Conservation (phyloP, 73 alveolate species). For the Paramecium sonneborni region DNA sequence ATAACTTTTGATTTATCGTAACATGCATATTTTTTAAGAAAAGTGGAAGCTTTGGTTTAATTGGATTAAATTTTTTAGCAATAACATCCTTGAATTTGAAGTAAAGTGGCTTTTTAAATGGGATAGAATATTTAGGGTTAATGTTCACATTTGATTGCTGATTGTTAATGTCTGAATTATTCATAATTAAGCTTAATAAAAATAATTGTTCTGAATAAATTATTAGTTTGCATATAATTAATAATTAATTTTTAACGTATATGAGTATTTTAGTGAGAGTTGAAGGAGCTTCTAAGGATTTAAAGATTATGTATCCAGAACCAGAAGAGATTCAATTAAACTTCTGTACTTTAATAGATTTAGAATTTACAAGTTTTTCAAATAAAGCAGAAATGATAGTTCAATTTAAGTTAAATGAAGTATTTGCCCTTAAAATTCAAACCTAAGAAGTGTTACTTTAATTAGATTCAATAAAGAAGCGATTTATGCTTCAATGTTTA, state of each 20-base stretch:
- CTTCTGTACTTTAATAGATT: conserved; percentile 16
- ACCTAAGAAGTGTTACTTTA: neutral
- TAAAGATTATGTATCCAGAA: neutral
- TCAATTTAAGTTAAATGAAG: neutral
- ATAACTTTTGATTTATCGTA: neutral
- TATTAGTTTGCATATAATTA: neutral
- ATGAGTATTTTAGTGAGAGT: conserved; percentile 26
- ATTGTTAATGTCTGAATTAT: neutral
- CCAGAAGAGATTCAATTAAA: conserved; percentile 12
- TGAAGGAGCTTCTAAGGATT: conserved; percentile 8
- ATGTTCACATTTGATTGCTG: neutral
- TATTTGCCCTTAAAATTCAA: conserved; percentile 5
- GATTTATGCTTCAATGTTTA: conserved; percentile 16
- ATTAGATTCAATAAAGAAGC: neutral
- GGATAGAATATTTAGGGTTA: neutral
- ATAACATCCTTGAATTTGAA: neutral
- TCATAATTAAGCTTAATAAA: too few species aligned
- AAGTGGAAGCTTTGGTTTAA: neutral
- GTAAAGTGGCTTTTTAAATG: neutral
- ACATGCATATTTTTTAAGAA: neutral
- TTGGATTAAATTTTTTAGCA: neutral
- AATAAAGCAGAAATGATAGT: neutral
- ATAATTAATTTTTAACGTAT: conserved; percentile 9
- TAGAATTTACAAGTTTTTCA: neutral
- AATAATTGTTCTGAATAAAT: too few species aligned